Evolutionary conservation across 1,284 basidiomycete species (phyloP).

Genomic region (Trametes pubescens): DNA sequence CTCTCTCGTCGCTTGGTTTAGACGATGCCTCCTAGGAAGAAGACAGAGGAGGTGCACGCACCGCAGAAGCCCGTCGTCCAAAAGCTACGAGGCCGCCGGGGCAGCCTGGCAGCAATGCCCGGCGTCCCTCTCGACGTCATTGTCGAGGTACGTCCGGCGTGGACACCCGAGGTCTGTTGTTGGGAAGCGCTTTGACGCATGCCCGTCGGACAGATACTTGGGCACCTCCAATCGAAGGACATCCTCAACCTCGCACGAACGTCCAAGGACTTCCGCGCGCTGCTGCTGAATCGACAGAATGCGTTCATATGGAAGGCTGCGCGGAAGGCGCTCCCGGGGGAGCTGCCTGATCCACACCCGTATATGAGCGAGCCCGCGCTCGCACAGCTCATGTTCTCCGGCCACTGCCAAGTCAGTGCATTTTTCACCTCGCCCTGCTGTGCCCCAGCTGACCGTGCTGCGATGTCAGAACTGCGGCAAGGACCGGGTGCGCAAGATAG

Average conservation of each 20-base stretch:
- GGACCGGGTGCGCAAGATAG: neutral
- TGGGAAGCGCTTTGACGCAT: no score
- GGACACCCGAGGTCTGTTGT: neutral
- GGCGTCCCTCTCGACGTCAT: neutral
- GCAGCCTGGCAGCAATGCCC: neutral
- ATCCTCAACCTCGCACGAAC: neutral
- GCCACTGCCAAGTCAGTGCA: neutral
- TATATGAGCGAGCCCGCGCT: slow-evolving; percentile 42
- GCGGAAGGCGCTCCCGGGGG: neutral
- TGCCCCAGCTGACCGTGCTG: neutral
- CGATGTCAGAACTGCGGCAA: slow-evolving; percentile 9
- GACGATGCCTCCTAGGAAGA: neutral
- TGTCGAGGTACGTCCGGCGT: neutral
- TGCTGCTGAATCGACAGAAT: neutral
- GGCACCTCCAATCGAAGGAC: neutral
- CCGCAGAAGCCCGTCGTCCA: neutral
- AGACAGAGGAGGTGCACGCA: neutral
- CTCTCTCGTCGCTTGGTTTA: no score
- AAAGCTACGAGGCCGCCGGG: neutral
- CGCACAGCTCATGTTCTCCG: slow-evolving; percentile 34
- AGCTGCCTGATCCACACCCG: neutral
- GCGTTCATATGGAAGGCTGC: neutral
- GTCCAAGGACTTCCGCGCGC: neutral
- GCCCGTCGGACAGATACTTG: neutral
- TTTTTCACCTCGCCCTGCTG: no score